phyloP scores from a whole-genome alignment of 331 rosid genomes.

The Stylosanthes scabra region DNA sequence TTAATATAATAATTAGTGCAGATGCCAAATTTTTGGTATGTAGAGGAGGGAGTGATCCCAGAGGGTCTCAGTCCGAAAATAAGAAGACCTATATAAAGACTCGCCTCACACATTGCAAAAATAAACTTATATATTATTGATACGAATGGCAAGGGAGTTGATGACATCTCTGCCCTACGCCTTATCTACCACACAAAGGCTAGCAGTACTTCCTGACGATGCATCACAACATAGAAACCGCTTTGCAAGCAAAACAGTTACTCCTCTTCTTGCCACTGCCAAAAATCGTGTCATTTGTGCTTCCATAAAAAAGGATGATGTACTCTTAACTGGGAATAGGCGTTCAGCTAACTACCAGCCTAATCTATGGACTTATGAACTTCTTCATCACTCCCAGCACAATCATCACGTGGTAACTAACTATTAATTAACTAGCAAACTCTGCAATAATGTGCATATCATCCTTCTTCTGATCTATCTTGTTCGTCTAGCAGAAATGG shows the following conservation, averaged over 20 bases:
- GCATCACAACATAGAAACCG: no score
- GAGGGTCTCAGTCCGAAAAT: no score
- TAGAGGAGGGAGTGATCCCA: no score
- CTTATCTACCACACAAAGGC: background rate
- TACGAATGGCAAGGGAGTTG: background rate
- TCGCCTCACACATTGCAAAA: no score
- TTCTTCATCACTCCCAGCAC: background rate
- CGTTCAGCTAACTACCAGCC: conserved; percentile 28
- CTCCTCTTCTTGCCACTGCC: background rate
- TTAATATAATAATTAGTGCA: no score
- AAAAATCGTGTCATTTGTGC: background rate
- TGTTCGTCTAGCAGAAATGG: no score
- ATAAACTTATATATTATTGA: no score
- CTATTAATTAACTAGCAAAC: no score
- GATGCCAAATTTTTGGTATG: no score
- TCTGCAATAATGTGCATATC: background rate
- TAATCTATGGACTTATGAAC: conserved; percentile 7
- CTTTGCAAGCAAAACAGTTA: background rate
- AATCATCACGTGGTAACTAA: conserved; percentile 11
- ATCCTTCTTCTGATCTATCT: no score
- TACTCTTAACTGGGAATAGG: background rate
- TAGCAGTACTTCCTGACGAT: no score
- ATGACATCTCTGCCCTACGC: background rate
- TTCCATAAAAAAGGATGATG: background rate
- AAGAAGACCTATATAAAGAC: no score